Conservation (phyloP, 139 green algal species). For the Chlorella sp. region DNA sequence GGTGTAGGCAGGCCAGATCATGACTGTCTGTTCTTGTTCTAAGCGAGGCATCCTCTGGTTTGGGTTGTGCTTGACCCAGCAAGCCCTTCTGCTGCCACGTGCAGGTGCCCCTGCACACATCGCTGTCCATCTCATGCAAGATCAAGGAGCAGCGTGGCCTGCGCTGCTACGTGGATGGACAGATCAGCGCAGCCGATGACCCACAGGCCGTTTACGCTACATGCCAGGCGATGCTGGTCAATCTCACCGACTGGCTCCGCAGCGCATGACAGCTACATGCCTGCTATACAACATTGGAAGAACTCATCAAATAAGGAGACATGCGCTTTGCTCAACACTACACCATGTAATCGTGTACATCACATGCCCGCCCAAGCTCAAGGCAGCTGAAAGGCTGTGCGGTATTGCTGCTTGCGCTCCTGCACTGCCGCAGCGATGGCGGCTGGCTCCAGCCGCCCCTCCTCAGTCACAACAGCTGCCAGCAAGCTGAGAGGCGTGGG, state of each 20-base stretch:
- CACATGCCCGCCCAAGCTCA: background rate
- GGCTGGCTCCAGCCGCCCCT: background rate
- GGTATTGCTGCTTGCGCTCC: constrained; percentile 7
- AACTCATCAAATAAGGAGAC: background rate
- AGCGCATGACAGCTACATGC: no score
- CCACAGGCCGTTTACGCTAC: constrained; percentile 9
- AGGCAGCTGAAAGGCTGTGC: constrained; percentile 6
- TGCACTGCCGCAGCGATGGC: background rate
- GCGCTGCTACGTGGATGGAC: constrained; percentile 34
- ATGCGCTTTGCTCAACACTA: no score
- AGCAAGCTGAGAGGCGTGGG: constrained; percentile 37
- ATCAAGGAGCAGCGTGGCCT: background rate
- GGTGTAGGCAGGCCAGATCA: no score
- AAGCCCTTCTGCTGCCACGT: no score
- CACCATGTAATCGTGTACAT: background rate
- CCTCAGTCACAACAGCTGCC: constrained; percentile 41
- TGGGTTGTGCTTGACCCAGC: no score
- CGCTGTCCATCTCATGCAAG: background rate
- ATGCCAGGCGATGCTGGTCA: constrained; percentile 43
- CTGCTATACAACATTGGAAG: no score
- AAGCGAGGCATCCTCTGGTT: no score
- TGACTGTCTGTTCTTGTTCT: no score
- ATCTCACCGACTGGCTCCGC: constrained; percentile 26
- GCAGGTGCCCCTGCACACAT: constrained; percentile 42
- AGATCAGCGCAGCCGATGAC: background rate